phyloP scores from a whole-genome alignment of 345 rosid genomes.

The Hibiscus trionum region DNA sequence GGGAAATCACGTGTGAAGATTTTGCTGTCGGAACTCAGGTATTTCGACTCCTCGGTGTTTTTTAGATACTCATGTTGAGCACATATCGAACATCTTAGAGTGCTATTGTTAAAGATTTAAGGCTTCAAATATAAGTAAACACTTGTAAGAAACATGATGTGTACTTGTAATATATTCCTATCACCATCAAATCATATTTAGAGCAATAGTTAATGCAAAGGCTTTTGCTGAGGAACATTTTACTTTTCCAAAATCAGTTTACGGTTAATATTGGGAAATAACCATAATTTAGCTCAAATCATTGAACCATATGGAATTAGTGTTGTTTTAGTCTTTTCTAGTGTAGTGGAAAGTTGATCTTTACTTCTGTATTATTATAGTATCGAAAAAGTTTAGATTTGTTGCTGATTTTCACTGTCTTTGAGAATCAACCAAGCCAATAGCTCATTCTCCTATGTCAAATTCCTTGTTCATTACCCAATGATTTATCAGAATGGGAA shows the following conservation, averaged over 20 bases:
- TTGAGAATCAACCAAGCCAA: neutral
- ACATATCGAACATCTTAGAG: neutral
- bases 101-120: neutral
- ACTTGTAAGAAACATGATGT: neutral
- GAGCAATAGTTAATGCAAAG: too few species aligned
- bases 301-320: neutral
- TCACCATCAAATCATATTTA: too few species aligned
- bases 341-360: neutral
- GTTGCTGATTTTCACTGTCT: neutral
- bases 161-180: too few species aligned
- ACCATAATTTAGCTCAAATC: conserved; percentile 2
- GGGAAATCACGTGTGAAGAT: neutral
- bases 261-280: neutral
- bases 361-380: neutral
- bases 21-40: too few species aligned
- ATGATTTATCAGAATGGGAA: too few species aligned
- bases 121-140: neutral
- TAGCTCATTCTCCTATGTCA: too few species aligned
- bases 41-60: too few species aligned
- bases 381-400: neutral
- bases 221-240: neutral
- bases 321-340: neutral
- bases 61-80: neutral
- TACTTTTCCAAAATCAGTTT: neutral
- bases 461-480: too few species aligned